Conservation (phyloP, 768 basidiomycete species). For the Gymnopilus dilepis region DNA sequence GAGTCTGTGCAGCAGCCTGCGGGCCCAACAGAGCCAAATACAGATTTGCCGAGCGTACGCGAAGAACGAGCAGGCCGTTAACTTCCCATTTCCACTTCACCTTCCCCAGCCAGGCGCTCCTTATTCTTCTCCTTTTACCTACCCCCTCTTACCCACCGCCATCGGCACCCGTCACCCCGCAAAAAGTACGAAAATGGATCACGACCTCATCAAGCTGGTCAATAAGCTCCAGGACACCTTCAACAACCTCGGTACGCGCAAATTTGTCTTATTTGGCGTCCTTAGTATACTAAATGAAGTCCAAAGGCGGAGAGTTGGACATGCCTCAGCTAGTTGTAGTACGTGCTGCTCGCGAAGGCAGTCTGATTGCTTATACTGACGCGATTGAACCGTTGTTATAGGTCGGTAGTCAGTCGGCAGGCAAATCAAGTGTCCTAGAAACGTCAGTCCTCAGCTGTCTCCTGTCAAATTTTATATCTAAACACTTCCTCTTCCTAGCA, state of each 20-base stretch:
- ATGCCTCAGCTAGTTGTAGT: slow-evolving; percentile 93
- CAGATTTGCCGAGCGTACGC: slow-evolving; percentile 16
- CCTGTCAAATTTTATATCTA: slow-evolving; percentile 6
- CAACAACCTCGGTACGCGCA: slow-evolving; percentile 75
- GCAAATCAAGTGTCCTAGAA: slow-evolving; percentile 95
- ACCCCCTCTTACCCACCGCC: too few species aligned
- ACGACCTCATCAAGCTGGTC: slow-evolving; percentile 91
- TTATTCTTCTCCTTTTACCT: slow-evolving; percentile 8
- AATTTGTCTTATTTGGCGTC: slow-evolving; percentile 17
- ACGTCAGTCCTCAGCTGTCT: slow-evolving; percentile 61
- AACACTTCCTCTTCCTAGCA: slow-evolving; percentile 48
- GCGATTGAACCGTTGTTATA: slow-evolving; percentile 33
- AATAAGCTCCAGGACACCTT: slow-evolving; percentile 96
- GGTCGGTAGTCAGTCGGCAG: slow-evolving; percentile 97
- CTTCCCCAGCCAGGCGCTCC: slow-evolving; percentile 12
- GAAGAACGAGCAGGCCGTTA: not conserved
- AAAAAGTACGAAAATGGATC: slow-evolving; percentile 67
- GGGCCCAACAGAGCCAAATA: slow-evolving; percentile 27
- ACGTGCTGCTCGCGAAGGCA: slow-evolving; percentile 37
- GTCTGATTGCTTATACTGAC: slow-evolving; percentile 18
- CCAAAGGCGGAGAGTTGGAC: slow-evolving; percentile 85
- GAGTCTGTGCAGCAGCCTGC: not conserved
- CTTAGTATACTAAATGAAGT: too few species aligned
- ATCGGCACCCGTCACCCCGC: not conserved
- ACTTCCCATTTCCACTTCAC: not conserved